phyloP scores from a whole-genome alignment of 768 basidiomycete species.

The Postia placenta region DNA sequence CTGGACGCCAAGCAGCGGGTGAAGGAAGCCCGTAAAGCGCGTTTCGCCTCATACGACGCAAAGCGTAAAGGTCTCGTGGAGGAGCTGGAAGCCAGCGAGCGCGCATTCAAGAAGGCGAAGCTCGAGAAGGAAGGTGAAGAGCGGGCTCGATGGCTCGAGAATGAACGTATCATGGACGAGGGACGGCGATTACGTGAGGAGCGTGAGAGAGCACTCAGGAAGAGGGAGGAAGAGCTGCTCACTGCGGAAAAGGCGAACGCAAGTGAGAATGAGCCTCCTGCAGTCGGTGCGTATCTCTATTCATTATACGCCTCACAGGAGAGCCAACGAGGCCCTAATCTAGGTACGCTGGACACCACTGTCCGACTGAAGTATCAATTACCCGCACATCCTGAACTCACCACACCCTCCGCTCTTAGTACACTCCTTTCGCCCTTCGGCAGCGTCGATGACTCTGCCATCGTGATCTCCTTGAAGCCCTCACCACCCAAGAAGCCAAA shows the following conservation, averaged over 20 bases:
- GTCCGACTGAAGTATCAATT: conserved; percentile 65
- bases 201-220: conserved; percentile 46
- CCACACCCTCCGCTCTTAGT: conserved; percentile 42
- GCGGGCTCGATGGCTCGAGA: conserved; percentile 47
- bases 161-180: conserved; percentile 70
- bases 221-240: conserved; percentile 36
- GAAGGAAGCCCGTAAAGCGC: conserved; percentile 59
- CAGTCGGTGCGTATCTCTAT: conserved; percentile 34
- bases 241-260: conserved; percentile 29
- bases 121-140: conserved; percentile 58
- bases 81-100: conserved; percentile 75
- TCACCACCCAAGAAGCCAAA: conserved; percentile 52
- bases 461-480: conserved; percentile 64
- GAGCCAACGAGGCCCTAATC: background rate
- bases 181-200: conserved; percentile 65
- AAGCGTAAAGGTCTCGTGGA: conserved; percentile 73
- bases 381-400: conserved; percentile 51
- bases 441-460: conserved; percentile 50
- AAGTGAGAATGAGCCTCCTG: conserved; percentile 47
- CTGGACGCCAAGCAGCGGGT: conserved; percentile 75
- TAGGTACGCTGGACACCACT: conserved; percentile 68
- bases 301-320: background rate
- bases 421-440: conserved; percentile 57
- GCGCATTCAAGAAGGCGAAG: conserved; percentile 67
- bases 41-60: conserved; percentile 63